phyloP scores from a whole-genome alignment of 2,329 filamentous ascomycete genomes.

The Neoarthrinium moseri region DNA sequence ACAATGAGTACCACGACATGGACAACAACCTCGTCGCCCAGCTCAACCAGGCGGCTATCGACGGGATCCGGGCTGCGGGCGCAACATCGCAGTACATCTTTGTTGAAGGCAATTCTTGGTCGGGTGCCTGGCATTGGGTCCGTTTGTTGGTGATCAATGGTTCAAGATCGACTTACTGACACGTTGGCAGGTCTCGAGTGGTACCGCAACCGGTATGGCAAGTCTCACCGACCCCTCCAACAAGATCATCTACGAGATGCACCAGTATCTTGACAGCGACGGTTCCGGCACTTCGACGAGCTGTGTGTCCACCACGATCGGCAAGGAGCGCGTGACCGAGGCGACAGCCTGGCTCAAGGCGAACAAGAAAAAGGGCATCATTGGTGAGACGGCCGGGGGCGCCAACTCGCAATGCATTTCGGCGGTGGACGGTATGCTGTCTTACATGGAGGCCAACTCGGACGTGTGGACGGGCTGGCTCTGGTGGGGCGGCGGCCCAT shows the following conservation, averaged over 20 bases:
- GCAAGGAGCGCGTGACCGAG: conserved; percentile 39
- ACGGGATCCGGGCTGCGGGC: conserved; percentile 58
- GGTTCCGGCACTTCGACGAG: conserved; percentile 46
- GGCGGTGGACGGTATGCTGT: conserved; percentile 50
- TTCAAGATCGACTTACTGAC: conserved; percentile 53
- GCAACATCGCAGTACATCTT: conserved; percentile 56
- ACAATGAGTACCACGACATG: conserved; percentile 67
- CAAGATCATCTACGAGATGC: conserved; percentile 57
- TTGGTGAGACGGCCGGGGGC: conserved; percentile 57
- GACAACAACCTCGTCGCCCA: conserved; percentile 55
- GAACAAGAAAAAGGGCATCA: conserved; percentile 52
- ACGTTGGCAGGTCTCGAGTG: conserved; percentile 46
- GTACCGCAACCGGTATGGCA: neutral
- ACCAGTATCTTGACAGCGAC: conserved; percentile 58
- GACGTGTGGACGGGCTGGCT: conserved; percentile 58
- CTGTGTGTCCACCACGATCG: conserved; percentile 50
- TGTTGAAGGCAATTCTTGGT: conserved; percentile 50
- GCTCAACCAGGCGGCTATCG: conserved; percentile 64
- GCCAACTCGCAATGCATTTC: conserved; percentile 47
- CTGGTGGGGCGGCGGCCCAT: conserved; percentile 59
- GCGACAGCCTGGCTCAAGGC: conserved; percentile 34
- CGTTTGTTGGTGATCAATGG: conserved; percentile 33
- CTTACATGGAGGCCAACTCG: conserved; percentile 50
- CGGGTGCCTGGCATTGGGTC: conserved; percentile 46
- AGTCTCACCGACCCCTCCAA: conserved; percentile 37